These are phyloP conservation scores for Gossypium sturtianum DNA, from an alignment of 345 rosid genomes.

Conservation along the genomic window DNA sequence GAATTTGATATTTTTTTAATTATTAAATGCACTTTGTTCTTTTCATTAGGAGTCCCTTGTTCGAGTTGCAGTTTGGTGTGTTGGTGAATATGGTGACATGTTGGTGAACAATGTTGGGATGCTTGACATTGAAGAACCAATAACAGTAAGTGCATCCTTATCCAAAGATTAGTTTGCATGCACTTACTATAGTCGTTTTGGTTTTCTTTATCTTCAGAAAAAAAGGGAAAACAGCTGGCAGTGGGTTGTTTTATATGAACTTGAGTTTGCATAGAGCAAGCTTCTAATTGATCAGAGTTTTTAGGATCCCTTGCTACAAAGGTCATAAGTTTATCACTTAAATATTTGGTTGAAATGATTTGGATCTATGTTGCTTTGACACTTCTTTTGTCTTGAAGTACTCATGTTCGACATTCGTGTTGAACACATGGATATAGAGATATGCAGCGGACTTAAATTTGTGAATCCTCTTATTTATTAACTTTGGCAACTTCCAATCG, in stretches of 20 bases:
- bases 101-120: constrained; percentile 82
- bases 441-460: neutral
- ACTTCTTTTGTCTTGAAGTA: neutral
- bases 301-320: neutral
- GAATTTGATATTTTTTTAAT: constrained; percentile 15
- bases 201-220: neutral
- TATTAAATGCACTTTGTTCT: constrained; percentile 20
- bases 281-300: neutral
- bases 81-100: constrained; percentile 97
- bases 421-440: neutral
- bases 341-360: neutral
- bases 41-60: constrained; percentile 77
- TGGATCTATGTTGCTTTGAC: neutral
- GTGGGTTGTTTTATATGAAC: constrained; percentile 6
- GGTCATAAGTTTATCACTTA: neutral
- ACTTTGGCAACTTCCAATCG: neutral
- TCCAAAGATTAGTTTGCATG: constrained; percentile 14
- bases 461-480: no score
- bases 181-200: constrained; percentile 10
- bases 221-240: neutral
- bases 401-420: neutral
- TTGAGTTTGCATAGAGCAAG: neutral
- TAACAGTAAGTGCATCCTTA: constrained; percentile 57
- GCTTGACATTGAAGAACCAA: constrained; percentile 80
- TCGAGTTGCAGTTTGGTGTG: constrained; percentile 96